A percentile compares a stretch with the other conserved stretches of the same genome.
These are phyloP conservation scores for Chaetoceros muelleri DNA, from an alignment of 108 stramenopile genomes.

Conservation along the genomic window DNA sequence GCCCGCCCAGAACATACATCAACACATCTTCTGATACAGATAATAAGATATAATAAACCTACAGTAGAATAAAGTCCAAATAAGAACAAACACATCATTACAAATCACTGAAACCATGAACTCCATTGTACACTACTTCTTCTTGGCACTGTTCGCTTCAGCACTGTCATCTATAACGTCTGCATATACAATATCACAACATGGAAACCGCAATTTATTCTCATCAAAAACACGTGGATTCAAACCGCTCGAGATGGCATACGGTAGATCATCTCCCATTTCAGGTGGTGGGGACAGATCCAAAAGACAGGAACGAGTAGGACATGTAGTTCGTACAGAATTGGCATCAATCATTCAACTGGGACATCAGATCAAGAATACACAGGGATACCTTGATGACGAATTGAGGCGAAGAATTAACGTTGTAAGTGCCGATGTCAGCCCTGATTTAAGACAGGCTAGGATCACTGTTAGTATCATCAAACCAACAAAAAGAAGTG, in stretches of 20 bases:
- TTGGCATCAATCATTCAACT: constrained; percentile 48
- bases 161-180: no score
- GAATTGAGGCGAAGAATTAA: constrained; percentile 62
- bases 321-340: constrained; percentile 68
- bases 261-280: constrained; percentile 20
- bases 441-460: constrained; percentile 79
- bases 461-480: constrained; percentile 71
- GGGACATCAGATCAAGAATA: constrained; percentile 33
- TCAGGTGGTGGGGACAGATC: constrained; percentile 28
- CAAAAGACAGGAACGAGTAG: constrained; percentile 79
- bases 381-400: constrained; percentile 43
- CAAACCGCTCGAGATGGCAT: constrained; percentile 15
- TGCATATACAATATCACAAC: no score
- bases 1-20: no score
- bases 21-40: no score
- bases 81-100: no score
- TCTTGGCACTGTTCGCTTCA: no score
- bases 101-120: no score
- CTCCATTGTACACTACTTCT: no score
- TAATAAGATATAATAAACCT: no score
- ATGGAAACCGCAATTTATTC: no score
- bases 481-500: constrained; percentile 8
- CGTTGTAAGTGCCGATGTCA: constrained; percentile 68
- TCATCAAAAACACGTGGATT: no score
- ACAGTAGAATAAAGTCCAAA: no score